These are phyloP conservation scores for Exsudoporus floridanus DNA, from an alignment of 1,284 basidiomycete species.

Conservation along the genomic window DNA sequence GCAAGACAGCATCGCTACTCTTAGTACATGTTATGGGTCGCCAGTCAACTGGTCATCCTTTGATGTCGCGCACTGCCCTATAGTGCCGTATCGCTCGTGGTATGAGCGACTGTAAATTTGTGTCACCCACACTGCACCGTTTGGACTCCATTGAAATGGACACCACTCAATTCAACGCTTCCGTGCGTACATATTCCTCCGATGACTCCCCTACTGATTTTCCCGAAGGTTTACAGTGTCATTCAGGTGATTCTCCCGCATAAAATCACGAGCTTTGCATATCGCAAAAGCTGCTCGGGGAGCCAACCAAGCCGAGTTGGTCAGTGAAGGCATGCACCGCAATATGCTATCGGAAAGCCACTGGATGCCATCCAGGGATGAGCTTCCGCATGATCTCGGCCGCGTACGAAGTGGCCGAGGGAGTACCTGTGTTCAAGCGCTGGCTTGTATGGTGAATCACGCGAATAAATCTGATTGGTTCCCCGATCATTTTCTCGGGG, in stretches of 20 bases:
- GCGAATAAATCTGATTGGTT: conserved; percentile 23
- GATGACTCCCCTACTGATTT: background rate
- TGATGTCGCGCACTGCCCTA: too few relatives aligned
- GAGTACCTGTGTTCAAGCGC: conserved; percentile 14
- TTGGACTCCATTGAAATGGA: conserved; percentile 13
- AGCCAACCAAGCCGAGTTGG: conserved; percentile 16
- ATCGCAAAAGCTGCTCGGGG: conserved; percentile 23
- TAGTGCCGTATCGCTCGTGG: too few relatives aligned
- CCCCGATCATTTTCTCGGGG: conserved; percentile 10
- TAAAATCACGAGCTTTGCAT: conserved; percentile 22
- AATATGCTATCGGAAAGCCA: background rate
- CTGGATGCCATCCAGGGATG: too few relatives aligned
- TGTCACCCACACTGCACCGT: background rate
- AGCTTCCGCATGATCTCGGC: conserved; percentile 22
- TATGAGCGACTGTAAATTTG: conserved; percentile 10
- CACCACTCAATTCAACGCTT: conserved; percentile 19
- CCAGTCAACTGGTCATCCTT: background rate
- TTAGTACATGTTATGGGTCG: background rate
- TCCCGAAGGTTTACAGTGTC: conserved; percentile 17
- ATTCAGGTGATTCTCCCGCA: conserved; percentile 22
- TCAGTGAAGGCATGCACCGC: conserved; percentile 18
- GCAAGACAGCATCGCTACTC: background rate
- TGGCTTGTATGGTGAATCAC: conserved; percentile 22
- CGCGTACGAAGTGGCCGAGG: conserved; percentile 16
- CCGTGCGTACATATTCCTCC: conserved; percentile 3